Conservation (phyloP, 2,329 filamentous ascomycete species). For the Phyllosticta citriasiana region DNA sequence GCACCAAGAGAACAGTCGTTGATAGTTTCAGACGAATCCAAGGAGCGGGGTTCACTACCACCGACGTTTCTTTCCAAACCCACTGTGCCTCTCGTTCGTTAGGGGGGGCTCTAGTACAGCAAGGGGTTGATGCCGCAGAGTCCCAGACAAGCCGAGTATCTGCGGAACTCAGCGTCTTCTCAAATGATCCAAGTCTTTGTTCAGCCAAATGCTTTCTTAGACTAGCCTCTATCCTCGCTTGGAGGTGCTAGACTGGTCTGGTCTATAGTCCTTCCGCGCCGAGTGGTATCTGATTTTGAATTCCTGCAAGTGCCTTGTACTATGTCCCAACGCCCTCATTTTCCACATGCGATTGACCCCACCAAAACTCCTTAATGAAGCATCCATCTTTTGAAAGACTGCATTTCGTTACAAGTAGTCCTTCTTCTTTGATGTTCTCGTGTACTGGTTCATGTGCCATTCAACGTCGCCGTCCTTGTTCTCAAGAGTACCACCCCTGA, state of each 20-base stretch:
- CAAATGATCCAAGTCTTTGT: neutral
- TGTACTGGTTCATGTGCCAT: constrained; percentile 95
- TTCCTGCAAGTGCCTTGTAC: neutral
- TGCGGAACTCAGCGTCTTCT: neutral
- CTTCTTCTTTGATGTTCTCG: constrained; percentile 87
- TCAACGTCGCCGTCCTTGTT: constrained; percentile 93
- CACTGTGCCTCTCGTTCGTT: too few relatives aligned
- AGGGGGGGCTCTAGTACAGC: too few relatives aligned
- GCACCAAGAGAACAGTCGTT: too few relatives aligned
- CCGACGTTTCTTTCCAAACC: too few relatives aligned
- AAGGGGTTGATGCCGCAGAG: too few relatives aligned
- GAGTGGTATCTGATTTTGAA: neutral
- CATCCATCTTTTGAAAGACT: neutral
- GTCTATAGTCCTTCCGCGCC: neutral
- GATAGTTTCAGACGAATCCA: too few relatives aligned
- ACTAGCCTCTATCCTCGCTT: neutral
- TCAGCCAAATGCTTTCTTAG: neutral
- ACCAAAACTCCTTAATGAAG: neutral
- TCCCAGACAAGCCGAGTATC: neutral
- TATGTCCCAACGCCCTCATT: neutral
- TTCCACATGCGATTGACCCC: neutral
- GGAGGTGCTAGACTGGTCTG: neutral
- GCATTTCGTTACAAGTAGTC: constrained; percentile 61
- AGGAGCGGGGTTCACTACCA: too few relatives aligned
- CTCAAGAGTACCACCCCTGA: constrained; percentile 80